A percentile compares a stretch with the other conserved stretches of the same genome.
phyloP scores from a whole-genome alignment of 768 basidiomycete genomes.

The Chalciporus chontae region DNA sequence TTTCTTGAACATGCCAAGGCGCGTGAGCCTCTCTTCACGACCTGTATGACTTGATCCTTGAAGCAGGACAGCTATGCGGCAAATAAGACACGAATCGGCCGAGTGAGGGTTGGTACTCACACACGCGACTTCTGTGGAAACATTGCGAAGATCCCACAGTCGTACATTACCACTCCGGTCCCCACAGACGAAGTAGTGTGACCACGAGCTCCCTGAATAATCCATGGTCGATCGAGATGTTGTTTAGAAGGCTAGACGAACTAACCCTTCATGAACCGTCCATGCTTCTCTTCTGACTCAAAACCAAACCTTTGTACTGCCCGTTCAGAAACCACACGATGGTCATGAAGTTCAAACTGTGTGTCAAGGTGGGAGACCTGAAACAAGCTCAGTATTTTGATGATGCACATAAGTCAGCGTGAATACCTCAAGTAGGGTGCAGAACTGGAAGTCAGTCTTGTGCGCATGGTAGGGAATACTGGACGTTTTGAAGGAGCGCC shows the following conservation, averaged over 20 bases:
- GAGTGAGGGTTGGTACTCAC: slow-evolving; percentile 13
- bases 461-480: slow-evolving; percentile 45
- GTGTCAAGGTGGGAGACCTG: slow-evolving; percentile 49
- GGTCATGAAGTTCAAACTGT: slow-evolving; percentile 52
- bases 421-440: slow-evolving; percentile 43
- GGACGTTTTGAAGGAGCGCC: slow-evolving; percentile 38
- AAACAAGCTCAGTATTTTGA: neutral
- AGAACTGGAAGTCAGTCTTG: slow-evolving; percentile 34
- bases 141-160: slow-evolving; percentile 47
- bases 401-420: neutral
- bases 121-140: slow-evolving; percentile 20
- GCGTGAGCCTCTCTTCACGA: slow-evolving; percentile 31
- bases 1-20: slow-evolving; percentile 39
- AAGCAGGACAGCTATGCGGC: slow-evolving; percentile 33
- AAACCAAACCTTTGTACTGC: slow-evolving; percentile 47
- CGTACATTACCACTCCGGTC: slow-evolving; percentile 40
- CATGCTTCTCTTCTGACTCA: slow-evolving; percentile 32
- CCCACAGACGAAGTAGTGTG: slow-evolving; percentile 41
- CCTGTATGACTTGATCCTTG: slow-evolving; percentile 36
- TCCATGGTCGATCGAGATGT: slow-evolving; percentile 12
- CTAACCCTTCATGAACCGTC: slow-evolving; percentile 45
- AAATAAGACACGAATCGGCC: neutral
- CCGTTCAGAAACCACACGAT: slow-evolving; percentile 34
- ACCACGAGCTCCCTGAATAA: slow-evolving; percentile 26
- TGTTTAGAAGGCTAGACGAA: slow-evolving; percentile 4